Conservation (phyloP, 441 rosid genomes). For the Populus hybrid region DNA sequence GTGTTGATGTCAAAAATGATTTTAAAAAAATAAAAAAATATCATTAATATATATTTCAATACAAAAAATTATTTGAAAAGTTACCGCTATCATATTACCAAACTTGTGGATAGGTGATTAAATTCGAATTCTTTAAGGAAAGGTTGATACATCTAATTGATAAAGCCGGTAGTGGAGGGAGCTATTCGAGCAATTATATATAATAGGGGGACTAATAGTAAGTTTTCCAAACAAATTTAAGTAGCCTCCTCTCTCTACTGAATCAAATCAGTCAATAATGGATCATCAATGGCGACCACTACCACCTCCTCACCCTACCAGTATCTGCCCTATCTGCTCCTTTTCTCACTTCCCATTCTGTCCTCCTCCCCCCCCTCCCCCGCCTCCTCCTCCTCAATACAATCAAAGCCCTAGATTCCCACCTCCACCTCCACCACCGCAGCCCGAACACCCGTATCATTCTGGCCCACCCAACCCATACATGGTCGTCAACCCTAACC, state of each 20-base stretch:
- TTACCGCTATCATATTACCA: too few relatives aligned
- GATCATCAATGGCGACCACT: constrained; percentile 73
- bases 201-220: background rate
- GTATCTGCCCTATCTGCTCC: constrained; percentile 57
- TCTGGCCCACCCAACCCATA: constrained; percentile 11
- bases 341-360: constrained; percentile 80
- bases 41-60: too few relatives aligned
- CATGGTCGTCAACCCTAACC: background rate
- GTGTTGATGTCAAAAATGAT: too few relatives aligned
- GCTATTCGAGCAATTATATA: too few relatives aligned
- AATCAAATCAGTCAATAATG: constrained; percentile 23
- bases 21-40: too few relatives aligned
- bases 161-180: background rate
- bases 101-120: too few relatives aligned
- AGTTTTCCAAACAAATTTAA: background rate
- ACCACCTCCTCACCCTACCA: constrained; percentile 36
- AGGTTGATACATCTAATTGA: background rate
- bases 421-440: constrained; percentile 33
- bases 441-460: constrained; percentile 36
- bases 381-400: constrained; percentile 32
- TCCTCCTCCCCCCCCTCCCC: constrained; percentile 37
- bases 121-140: too few relatives aligned
- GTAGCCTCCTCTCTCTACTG: background rate
- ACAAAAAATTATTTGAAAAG: too few relatives aligned
- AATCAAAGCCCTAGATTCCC: constrained; percentile 38